Conservation (phyloP, 208 protist species). For the Wallacemonas sp. region DNA sequence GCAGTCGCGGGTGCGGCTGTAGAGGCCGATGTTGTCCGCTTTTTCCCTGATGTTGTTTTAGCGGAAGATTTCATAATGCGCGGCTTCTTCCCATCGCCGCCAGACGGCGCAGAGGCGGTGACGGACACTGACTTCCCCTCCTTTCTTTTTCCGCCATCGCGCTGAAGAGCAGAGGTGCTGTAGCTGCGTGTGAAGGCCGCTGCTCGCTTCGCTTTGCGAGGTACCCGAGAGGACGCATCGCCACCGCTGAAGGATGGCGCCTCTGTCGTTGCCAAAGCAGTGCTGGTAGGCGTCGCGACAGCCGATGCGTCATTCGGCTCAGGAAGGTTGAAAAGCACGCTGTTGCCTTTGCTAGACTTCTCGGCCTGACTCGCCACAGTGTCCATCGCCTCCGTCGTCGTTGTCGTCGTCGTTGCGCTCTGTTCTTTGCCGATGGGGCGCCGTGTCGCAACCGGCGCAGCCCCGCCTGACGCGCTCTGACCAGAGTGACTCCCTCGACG, state of each 20-base stretch:
- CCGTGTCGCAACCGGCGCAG: background rate
- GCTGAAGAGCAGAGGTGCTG: constrained; percentile 17
- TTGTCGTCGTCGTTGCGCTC: background rate
- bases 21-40: background rate
- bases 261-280: background rate
- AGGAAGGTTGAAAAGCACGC: background rate
- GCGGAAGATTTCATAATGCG: constrained; percentile 5
- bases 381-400: background rate
- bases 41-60: background rate
- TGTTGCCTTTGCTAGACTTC: background rate
- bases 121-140: background rate
- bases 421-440: background rate
- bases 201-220: background rate
- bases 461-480: background rate
- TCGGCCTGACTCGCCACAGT: background rate
- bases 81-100: background rate
- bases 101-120: background rate
- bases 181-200: constrained; percentile 8
- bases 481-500: background rate
- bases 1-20: background rate
- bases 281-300: no score
- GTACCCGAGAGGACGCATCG: background rate
- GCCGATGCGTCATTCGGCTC: background rate
- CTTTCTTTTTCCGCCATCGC: background rate
- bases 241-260: no score